Evolutionary conservation across 306 rosid genomes (phyloP).

Genomic region (Rubus parviflorus): DNA sequence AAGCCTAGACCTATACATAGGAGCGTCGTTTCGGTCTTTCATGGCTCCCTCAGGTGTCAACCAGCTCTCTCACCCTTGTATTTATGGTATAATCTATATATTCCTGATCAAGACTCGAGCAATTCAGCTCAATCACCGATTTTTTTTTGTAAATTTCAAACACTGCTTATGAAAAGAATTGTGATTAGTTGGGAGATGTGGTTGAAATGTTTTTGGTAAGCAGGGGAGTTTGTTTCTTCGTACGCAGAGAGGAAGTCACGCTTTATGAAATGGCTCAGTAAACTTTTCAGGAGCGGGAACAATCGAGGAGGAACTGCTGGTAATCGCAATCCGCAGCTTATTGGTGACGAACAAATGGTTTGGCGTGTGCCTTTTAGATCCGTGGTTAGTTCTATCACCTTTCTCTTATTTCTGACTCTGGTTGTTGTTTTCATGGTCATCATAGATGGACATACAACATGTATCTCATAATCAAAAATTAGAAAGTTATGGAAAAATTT

Average conservation of each 20-base stretch:
- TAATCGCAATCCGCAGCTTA: constrained; percentile 50
- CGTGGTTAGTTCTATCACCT: constrained; percentile 39
- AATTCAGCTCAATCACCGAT: not conserved
- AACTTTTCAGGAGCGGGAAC: constrained; percentile 69
- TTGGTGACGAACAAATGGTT: constrained; percentile 67
- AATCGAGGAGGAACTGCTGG: constrained; percentile 47
- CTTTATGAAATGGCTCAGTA: constrained; percentile 92
- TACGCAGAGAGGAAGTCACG: constrained; percentile 83
- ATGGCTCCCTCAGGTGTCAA: constrained; percentile 72
- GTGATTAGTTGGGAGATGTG: constrained; percentile 5
- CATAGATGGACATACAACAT: too few species aligned
- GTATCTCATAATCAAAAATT: not conserved
- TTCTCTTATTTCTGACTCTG: not conserved
- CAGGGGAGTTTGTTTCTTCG: constrained; percentile 85
- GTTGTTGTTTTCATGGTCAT: not conserved
- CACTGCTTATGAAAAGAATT: not conserved
- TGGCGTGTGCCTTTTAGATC: constrained; percentile 70
- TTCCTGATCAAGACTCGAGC: not conserved
- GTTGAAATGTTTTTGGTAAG: constrained; percentile 35
- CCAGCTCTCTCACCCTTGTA: constrained; percentile 83
- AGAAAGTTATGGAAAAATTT: not conserved
- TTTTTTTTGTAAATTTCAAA: not conserved
- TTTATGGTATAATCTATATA: constrained; percentile 54
- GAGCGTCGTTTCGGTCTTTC: constrained; percentile 7
- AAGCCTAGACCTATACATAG: constrained; percentile 32